A percentile compares a stretch with the other conserved stretches of the same genome.
These are phyloP conservation scores for Epichloe scottii DNA, from an alignment of 2,329 filamentous ascomycete species.

Conservation along the genomic window DNA sequence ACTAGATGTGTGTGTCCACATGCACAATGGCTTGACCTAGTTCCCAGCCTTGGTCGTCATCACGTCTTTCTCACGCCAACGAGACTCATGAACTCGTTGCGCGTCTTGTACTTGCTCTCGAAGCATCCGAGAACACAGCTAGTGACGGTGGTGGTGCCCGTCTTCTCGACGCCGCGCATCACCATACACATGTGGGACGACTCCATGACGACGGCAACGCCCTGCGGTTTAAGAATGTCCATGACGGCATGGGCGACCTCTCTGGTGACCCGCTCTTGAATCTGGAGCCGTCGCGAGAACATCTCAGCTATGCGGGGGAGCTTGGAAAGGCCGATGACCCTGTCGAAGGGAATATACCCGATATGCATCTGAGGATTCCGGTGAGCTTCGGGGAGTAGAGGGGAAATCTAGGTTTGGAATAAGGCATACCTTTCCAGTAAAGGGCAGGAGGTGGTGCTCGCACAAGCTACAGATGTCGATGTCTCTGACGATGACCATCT, in stretches of 20 bases:
- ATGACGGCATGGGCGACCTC: conserved; percentile 94
- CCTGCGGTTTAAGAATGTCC: conserved; percentile 84
- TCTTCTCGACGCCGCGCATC: conserved; percentile 94
- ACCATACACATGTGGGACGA: conserved; percentile 96
- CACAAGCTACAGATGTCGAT: conserved; percentile 92
- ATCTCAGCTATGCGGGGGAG: conserved; percentile 92
- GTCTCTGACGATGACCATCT: conserved; percentile 95
- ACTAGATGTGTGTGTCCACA: too few species aligned
- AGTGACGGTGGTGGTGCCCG: conserved; percentile 76
- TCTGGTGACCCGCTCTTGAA: conserved; percentile 91
- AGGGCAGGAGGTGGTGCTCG: conserved; percentile 95
- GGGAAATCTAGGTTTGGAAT: too few species aligned
- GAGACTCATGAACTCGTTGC: conserved; percentile 89
- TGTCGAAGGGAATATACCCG: conserved; percentile 84
- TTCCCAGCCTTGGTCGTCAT: too few species aligned
- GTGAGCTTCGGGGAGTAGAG: not conserved
- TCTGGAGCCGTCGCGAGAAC: conserved; percentile 86
- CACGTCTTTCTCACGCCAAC: conserved; percentile 25
- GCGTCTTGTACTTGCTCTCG: conserved; percentile 80
- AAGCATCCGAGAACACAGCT: conserved; percentile 97
- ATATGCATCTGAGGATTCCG: conserved; percentile 71
- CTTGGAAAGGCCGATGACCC: conserved; percentile 92
- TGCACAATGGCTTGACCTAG: too few species aligned
- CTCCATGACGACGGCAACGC: conserved; percentile 95
- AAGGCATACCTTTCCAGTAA: conserved; percentile 68